phyloP scores from a whole-genome alignment of 2,329 filamentous ascomycete genomes.

The Orbilia oligospora region DNA sequence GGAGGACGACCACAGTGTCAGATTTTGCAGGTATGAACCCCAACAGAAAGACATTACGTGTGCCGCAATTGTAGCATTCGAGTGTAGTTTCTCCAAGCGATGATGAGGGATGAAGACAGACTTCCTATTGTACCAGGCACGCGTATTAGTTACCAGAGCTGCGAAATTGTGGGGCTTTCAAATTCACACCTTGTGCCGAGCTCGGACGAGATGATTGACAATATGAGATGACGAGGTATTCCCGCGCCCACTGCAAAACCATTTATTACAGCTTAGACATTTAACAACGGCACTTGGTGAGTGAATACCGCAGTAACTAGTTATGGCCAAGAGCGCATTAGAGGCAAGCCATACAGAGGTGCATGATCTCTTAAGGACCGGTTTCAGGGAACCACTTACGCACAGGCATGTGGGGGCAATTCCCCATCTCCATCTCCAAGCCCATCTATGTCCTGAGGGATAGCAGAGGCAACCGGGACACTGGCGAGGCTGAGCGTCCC shows the following conservation, averaged over 20 bases:
- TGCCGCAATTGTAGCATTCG: slow-evolving; percentile 99
- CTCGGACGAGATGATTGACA: slow-evolving; percentile 96
- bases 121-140: slow-evolving; percentile 73
- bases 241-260: slow-evolving; percentile 98
- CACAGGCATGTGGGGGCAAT: slow-evolving; percentile 93
- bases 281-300: slow-evolving; percentile 96
- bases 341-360: neutral
- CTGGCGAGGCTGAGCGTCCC: slow-evolving; percentile 80
- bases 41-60: slow-evolving; percentile 98
- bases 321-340: slow-evolving; percentile 49
- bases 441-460: slow-evolving; percentile 67
- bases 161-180: neutral
- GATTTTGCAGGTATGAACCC: slow-evolving; percentile 99
- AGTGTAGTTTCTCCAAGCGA: slow-evolving; percentile 94
- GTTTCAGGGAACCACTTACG: slow-evolving; percentile 74
- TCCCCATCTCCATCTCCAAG: slow-evolving; percentile 78
- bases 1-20: slow-evolving; percentile 94
- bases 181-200: slow-evolving; percentile 80
- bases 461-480: slow-evolving; percentile 79
- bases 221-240: slow-evolving; percentile 98
- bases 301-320: slow-evolving; percentile 95
- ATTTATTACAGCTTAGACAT: slow-evolving; percentile 94
- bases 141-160: neutral
- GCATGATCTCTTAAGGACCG: slow-evolving; percentile 32
- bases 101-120: slow-evolving; percentile 93